These are phyloP conservation scores for Aegilops bicornis DNA, from an alignment of 176 grass and related monocot species.

Conservation along the genomic window DNA sequence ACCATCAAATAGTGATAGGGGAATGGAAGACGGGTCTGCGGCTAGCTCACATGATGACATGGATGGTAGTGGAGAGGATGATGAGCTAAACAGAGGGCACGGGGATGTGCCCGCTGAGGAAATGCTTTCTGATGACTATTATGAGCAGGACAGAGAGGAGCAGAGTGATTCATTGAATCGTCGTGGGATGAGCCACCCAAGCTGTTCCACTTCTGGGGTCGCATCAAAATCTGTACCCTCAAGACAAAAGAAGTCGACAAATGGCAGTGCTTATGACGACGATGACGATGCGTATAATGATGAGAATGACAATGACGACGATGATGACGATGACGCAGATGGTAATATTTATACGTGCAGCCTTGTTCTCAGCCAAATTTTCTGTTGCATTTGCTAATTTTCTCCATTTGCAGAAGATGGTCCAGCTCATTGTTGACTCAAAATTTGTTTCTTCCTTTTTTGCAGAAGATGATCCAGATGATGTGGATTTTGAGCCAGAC, in stretches of 20 bases:
- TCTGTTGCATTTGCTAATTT: constrained; percentile 3
- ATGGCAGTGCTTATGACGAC: constrained; percentile 55
- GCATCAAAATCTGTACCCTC: constrained; percentile 47
- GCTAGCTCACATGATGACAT: constrained; percentile 56
- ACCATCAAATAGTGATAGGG: constrained; percentile 25
- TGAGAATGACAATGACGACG: constrained; percentile 55
- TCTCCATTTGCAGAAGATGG: constrained; percentile 10
- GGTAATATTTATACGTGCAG: constrained; percentile 54
- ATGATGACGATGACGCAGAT: constrained; percentile 55
- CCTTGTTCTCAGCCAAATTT: constrained; percentile 5
- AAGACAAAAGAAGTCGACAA: constrained; percentile 57
- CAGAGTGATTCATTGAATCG: constrained; percentile 66
- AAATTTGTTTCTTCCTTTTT: constrained; percentile 34
- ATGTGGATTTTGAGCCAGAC: constrained; percentile 98
- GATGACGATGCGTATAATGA: constrained; percentile 42
- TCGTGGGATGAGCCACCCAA: constrained; percentile 45
- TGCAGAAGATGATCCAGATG: constrained; percentile 96
- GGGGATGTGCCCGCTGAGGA: constrained; percentile 76
- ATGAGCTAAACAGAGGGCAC: constrained; percentile 48
- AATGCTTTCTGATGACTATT: constrained; percentile 96
- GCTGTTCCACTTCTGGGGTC: constrained; percentile 53
- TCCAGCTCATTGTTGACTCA: constrained; percentile 9
- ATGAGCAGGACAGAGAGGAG: constrained; percentile 89
- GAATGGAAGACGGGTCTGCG: constrained; percentile 30
- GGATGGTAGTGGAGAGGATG: constrained; percentile 52